Conservation (phyloP, 208 protist species). For the Acanthamoeba healyi region DNA sequence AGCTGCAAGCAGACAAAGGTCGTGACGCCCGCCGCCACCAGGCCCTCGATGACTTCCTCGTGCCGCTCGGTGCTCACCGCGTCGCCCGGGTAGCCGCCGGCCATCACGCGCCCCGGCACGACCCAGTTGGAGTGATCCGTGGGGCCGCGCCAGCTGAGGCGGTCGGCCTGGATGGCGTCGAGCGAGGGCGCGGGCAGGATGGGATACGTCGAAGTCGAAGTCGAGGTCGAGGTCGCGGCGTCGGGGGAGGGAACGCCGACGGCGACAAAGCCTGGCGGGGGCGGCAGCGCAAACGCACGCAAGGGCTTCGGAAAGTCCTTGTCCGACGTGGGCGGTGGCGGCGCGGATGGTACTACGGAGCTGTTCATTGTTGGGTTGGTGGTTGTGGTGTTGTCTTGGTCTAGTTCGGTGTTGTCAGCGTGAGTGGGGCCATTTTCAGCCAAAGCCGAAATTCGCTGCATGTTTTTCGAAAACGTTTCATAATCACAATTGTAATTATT, state of each 20-base stretch:
- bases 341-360: background rate
- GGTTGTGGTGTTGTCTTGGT: no score
- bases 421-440: no score
- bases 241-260: background rate
- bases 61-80: background rate
- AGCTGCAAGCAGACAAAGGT: conserved; percentile 55
- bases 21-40: background rate
- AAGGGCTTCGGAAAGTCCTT: background rate
- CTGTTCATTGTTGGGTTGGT: no score
- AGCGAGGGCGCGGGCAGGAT: background rate
- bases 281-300: background rate
- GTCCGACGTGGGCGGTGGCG: background rate
- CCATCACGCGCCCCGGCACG: conserved; percentile 10
- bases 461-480: no score
- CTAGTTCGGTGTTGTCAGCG: no score
- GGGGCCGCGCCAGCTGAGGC: conserved; percentile 3
- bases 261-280: background rate
- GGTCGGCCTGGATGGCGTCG: background rate
- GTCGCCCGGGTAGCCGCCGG: conserved; percentile 36
- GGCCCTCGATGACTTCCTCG: background rate
- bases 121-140: conserved; percentile 35
- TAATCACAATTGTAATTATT: no score
- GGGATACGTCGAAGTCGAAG: background rate
- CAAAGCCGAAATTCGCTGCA: no score
- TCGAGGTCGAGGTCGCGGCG: background rate